Conservation (phyloP, 805 yeast genomes). For the Schwanniomyces occidentalis region DNA sequence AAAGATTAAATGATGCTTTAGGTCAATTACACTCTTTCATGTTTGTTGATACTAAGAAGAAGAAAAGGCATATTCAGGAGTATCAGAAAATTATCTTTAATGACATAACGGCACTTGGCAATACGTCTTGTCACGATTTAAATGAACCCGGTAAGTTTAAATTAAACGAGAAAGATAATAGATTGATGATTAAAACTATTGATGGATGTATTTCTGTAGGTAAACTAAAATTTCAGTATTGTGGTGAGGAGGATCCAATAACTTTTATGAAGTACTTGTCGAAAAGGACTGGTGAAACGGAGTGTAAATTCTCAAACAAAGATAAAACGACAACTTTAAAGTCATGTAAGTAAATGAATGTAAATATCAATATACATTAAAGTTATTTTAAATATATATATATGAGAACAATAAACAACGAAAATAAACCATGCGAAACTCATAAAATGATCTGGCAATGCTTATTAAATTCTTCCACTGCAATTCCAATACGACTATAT, state of each 20-base stretch:
- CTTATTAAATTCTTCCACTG: slow-evolving; percentile 79
- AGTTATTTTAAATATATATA: slow-evolving; percentile 5
- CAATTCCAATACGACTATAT: slow-evolving; percentile 72
- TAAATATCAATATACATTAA: too few species aligned
- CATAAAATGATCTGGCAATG: slow-evolving; percentile 52
- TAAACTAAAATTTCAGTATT: slow-evolving; percentile 56
- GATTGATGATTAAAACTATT: slow-evolving; percentile 41
- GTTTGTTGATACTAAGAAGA: slow-evolving; percentile 33
- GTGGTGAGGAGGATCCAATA: slow-evolving; percentile 43
- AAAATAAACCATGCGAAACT: background rate
- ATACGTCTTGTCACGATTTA: slow-evolving; percentile 3
- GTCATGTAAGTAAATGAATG: slow-evolving; percentile 1
- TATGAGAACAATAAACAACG: slow-evolving; percentile 13
- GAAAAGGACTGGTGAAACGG: slow-evolving; percentile 47
- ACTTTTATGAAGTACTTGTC: slow-evolving; percentile 44
- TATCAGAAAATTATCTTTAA: slow-evolving; percentile 50
- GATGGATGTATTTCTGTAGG: slow-evolving; percentile 43
- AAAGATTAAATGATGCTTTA: slow-evolving; percentile 48
- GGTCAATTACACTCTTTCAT: slow-evolving; percentile 56
- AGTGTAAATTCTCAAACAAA: slow-evolving; percentile 8
- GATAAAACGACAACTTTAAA: background rate
- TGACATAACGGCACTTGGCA: slow-evolving; percentile 24
- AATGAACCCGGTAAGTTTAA: slow-evolving; percentile 22
- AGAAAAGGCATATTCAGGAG: slow-evolving; percentile 26
- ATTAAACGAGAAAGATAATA: slow-evolving; percentile 12